phyloP scores from a whole-genome alignment of 768 basidiomycete species.

The Leccinum broughii region DNA sequence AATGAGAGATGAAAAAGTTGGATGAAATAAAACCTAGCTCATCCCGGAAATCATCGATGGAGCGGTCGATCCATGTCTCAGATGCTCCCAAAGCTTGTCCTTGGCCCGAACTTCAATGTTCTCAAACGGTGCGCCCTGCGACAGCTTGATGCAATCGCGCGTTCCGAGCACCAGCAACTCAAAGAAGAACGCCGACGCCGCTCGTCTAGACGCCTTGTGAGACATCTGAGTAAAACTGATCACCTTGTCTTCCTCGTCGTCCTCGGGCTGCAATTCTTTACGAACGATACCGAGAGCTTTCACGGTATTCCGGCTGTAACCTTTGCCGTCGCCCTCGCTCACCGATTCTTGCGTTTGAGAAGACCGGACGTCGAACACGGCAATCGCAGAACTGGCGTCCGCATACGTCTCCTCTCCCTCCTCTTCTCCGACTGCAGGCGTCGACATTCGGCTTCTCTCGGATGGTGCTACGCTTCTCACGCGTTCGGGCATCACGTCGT shows the following conservation, averaged over 20 bases:
- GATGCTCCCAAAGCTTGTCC: constrained; percentile 82
- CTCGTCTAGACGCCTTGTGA: constrained; percentile 85
- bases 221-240: constrained; percentile 81
- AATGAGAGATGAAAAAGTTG: neutral
- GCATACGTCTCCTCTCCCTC: constrained; percentile 69
- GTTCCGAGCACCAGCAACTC: constrained; percentile 94
- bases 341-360: constrained; percentile 48
- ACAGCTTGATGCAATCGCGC: constrained; percentile 82
- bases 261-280: constrained; percentile 61
- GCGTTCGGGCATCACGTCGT: constrained; percentile 37
- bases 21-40: constrained; percentile 21
- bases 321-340: constrained; percentile 57
- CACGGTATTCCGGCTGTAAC: constrained; percentile 87
- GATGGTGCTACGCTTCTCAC: constrained; percentile 54
- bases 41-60: constrained; percentile 49
- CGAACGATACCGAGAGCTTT: constrained; percentile 79
- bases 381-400: constrained; percentile 73
- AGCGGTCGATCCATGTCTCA: constrained; percentile 43
- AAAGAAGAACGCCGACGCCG: constrained; percentile 96
- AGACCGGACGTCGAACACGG: constrained; percentile 73
- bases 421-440: constrained; percentile 61
- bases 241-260: constrained; percentile 53
- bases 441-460: constrained; percentile 63
- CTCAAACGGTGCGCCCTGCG: constrained; percentile 73
- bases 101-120: constrained; percentile 86